Conservation (phyloP, 1,284 basidiomycete species). For the Schizophyllum amplum region DNA sequence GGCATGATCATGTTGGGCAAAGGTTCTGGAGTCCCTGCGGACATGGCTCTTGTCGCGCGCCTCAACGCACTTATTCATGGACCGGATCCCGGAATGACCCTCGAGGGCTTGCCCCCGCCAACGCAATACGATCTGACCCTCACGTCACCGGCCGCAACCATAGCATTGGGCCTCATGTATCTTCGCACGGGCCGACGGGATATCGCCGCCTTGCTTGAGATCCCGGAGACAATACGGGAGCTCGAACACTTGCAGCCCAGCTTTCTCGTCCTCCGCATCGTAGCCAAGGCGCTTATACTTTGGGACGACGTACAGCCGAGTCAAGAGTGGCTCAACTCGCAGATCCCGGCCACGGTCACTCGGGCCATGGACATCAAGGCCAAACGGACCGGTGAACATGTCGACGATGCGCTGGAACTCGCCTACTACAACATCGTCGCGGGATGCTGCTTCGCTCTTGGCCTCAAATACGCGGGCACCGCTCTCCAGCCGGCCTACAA, state of each 20-base stretch:
- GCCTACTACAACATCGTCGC: conserved; percentile 87
- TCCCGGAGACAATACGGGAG: conserved; percentile 74
- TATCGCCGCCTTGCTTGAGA: conserved; percentile 75
- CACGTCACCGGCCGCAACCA: conserved; percentile 84
- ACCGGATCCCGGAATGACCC: conserved; percentile 33
- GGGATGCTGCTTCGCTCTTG: conserved; percentile 87
- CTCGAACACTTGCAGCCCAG: conserved; percentile 86
- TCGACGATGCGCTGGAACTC: conserved; percentile 75
- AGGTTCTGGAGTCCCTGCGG: conserved; percentile 71
- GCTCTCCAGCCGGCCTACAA: conserved; percentile 82
- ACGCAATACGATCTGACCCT: conserved; percentile 68
- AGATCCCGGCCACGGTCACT: conserved; percentile 68
- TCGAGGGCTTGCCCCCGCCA: conserved; percentile 29
- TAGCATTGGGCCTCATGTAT: conserved; percentile 91
- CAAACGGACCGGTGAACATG: conserved; percentile 35
- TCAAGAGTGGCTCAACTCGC: conserved; percentile 69
- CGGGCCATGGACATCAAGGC: conserved; percentile 46
- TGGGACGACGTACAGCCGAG: conserved; percentile 77
- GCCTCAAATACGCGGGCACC: conserved; percentile 90
- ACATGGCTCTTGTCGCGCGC: conserved; percentile 58
- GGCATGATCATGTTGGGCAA: conserved; percentile 95
- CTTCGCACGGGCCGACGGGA: conserved; percentile 79
- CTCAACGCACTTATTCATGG: conserved; percentile 70
- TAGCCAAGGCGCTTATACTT: conserved; percentile 79
- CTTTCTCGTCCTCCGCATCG: conserved; percentile 75